Evolutionary conservation across 192 early-diverging fungal species (phyloP).

Genomic region (Podila horticola): DNA sequence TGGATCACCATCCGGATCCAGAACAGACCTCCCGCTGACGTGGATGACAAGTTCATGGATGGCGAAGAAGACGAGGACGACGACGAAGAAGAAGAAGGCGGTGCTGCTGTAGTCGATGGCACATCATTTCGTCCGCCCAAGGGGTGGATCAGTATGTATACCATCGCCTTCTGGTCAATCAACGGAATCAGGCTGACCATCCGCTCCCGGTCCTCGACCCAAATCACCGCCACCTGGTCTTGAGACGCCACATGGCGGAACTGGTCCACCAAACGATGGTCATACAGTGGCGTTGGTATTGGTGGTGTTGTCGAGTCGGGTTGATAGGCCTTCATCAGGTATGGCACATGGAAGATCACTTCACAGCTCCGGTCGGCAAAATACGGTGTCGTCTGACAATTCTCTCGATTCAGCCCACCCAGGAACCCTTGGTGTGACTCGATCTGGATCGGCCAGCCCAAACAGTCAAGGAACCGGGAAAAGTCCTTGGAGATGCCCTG

Average conservation of each 20-base stretch:
- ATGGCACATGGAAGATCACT: constrained; percentile 79
- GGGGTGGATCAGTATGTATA: constrained; percentile 78
- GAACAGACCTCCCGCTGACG: constrained; percentile 69
- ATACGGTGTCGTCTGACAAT: constrained; percentile 74
- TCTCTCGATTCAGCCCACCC: constrained; percentile 60
- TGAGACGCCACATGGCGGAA: constrained; percentile 57
- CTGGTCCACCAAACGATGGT: constrained; percentile 56
- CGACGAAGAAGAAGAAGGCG: background rate
- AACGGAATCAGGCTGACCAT: constrained; percentile 40
- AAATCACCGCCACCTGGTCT: constrained; percentile 76
- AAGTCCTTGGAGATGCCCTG: constrained; percentile 65
- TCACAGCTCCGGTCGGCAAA: constrained; percentile 74
- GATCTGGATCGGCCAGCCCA: constrained; percentile 78
- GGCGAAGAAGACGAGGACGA: background rate
- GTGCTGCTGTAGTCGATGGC: background rate
- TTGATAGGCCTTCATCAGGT: constrained; percentile 56
- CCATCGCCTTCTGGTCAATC: constrained; percentile 58
- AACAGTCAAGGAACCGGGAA: constrained; percentile 72
- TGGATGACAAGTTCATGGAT: background rate
- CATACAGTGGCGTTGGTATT: constrained; percentile 14
- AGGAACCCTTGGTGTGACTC: constrained; percentile 71
- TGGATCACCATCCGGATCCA: constrained; percentile 69
- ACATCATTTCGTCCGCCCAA: constrained; percentile 49
- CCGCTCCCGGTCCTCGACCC: constrained; percentile 73
- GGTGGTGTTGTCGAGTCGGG: background rate